phyloP scores from a whole-genome alignment of 805 yeast genomes.

The Teunomyces kruisii region DNA sequence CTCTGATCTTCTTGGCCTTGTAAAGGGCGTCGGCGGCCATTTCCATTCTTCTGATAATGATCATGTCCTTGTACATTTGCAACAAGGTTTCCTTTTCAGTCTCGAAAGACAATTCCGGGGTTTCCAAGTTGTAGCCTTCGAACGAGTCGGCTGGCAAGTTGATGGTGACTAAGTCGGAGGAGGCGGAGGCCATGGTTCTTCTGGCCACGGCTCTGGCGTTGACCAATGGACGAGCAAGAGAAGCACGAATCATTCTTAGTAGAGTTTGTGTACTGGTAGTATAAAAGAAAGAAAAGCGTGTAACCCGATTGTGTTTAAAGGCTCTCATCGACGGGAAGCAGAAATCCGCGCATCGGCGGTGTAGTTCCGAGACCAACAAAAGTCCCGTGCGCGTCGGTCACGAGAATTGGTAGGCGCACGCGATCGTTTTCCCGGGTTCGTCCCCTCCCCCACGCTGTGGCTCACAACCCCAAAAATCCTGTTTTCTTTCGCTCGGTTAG shows the following conservation, averaged over 20 bases:
- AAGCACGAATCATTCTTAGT: slow-evolving; percentile 17
- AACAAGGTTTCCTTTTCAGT: slow-evolving; percentile 78
- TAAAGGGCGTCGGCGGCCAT: slow-evolving; percentile 98
- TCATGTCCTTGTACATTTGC: slow-evolving; percentile 96
- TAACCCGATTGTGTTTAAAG: slow-evolving; percentile 11
- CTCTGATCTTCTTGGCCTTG: slow-evolving; percentile 98
- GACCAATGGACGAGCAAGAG: slow-evolving; percentile 16
- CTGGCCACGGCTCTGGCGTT: slow-evolving; percentile 18
- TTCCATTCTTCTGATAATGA: slow-evolving; percentile 92
- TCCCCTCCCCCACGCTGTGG: too few relatives aligned
- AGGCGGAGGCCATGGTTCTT: slow-evolving; percentile 37
- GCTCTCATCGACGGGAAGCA: slow-evolving; percentile 13
- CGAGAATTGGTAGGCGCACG: neutral
- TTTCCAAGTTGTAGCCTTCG: slow-evolving; percentile 76
- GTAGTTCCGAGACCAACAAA: neutral
- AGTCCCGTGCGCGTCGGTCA: neutral
- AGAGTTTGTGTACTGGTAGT: slow-evolving; percentile 1
- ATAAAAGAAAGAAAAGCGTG: slow-evolving; percentile 3
- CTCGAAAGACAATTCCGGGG: slow-evolving; percentile 69
- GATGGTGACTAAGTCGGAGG: slow-evolving; percentile 44
- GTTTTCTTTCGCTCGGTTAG: neutral
- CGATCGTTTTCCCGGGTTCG: too few relatives aligned
- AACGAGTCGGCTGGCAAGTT: slow-evolving; percentile 78
- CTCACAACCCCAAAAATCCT: too few relatives aligned
- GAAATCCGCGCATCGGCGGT: slow-evolving; percentile 10